A percentile compares a stretch with the other conserved stretches of the same genome.
These are phyloP conservation scores for Podospora bellae-mahoneyi DNA, from an alignment of 495 filamentous ascomycete genomes.

Conservation along the genomic window DNA sequence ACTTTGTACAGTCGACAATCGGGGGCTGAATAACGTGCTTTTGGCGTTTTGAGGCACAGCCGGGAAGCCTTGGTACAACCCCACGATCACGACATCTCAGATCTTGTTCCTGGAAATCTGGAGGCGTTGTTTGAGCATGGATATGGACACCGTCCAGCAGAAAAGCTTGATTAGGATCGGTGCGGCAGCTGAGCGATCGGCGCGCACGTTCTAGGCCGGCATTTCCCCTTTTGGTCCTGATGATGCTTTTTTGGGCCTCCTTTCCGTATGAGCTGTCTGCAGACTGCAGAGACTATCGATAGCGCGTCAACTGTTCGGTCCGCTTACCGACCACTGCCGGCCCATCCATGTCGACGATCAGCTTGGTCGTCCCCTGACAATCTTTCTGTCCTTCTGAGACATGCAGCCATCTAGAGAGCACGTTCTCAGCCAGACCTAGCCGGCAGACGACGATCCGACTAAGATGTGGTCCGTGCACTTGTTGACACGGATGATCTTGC, in stretches of 20 bases:
- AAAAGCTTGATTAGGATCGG: conserved; percentile 7
- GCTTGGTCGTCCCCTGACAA: conserved; percentile 7
- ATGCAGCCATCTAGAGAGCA: conserved; percentile 10
- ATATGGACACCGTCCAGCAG: background rate
- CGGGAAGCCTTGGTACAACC: conserved; percentile 11
- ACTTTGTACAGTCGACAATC: background rate
- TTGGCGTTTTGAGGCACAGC: background rate
- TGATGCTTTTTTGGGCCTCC: background rate
- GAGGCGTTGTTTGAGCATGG: background rate
- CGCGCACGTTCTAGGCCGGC: conserved; percentile 9
- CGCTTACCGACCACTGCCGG: background rate
- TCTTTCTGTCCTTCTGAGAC: conserved; percentile 6
- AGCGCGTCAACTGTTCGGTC: background rate
- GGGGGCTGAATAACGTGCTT: conserved; percentile 8
- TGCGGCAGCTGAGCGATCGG: conserved; percentile 7
- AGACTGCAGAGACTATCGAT: background rate
- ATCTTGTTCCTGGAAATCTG: background rate
- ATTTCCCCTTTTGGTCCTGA: background rate
- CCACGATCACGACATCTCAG: conserved; percentile 25
- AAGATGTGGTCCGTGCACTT: background rate
- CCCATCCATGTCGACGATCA: background rate
- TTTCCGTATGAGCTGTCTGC: background rate
- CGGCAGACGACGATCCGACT: conserved; percentile 4
- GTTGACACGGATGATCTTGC: background rate
- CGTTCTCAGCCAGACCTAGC: conserved; percentile 1